phyloP scores from a whole-genome alignment of 208 protist species.

The Crithidia brevicula region DNA sequence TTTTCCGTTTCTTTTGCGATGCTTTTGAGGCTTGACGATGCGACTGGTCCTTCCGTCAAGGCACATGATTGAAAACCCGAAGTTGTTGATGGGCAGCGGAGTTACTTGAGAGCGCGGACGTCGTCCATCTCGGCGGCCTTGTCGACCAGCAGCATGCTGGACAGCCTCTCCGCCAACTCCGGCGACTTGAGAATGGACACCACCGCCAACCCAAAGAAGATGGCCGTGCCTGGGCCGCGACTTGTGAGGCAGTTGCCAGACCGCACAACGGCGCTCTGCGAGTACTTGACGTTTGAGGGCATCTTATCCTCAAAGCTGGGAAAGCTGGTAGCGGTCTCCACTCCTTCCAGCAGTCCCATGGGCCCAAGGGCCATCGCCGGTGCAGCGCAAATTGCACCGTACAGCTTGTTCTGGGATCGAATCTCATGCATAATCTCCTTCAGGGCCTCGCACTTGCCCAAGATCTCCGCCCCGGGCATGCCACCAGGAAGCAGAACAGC shows the following conservation, averaged over 20 bases:
- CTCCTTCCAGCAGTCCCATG: constrained; percentile 77
- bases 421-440: constrained; percentile 79
- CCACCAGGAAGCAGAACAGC: constrained; percentile 85
- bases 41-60: no score
- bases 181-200: constrained; percentile 65
- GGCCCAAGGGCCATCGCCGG: constrained; percentile 67
- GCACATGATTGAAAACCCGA: no score
- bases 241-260: constrained; percentile 88
- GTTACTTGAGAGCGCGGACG: constrained; percentile 26
- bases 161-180: constrained; percentile 63
- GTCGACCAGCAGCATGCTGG: constrained; percentile 78
- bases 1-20: no score
- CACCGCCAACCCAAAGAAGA: constrained; percentile 82
- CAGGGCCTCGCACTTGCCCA: constrained; percentile 61
- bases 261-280: constrained; percentile 66
- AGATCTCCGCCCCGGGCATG: constrained; percentile 68
- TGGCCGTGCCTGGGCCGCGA: constrained; percentile 82
- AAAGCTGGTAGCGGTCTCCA: constrained; percentile 81
- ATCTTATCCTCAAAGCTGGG: constrained; percentile 76
- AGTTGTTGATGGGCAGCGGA: background rate
- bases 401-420: constrained; percentile 61
- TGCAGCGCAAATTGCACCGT: constrained; percentile 87
- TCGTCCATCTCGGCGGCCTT: constrained; percentile 34
- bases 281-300: constrained; percentile 58
- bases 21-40: no score